Base-by-base conservation (phyloP, 2,329 filamentous ascomycete species). In the Colletotrichum paranaense region DNA sequence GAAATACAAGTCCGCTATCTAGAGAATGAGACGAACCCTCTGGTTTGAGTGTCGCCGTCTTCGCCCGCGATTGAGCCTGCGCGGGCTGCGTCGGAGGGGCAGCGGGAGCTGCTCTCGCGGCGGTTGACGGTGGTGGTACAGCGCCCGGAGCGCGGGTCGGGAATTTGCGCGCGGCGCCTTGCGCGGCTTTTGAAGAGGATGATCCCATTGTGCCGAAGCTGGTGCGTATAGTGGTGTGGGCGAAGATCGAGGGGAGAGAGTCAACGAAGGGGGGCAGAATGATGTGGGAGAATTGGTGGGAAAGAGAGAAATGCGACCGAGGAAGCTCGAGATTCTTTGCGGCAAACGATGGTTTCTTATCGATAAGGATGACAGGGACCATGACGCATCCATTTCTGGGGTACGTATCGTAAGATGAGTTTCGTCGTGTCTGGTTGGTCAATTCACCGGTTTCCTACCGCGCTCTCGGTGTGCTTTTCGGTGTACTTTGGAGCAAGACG, bases 161-260 rank as follows among this genome's bases (percentile, higher is more conserved):
- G 75, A 86, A 88, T 74, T 82, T 86, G 68, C 87, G 84, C 59
- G 81, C 75, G 28, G 81, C 82, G 59, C 81, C 78, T 73, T 82
- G 81, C 14, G 81, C 82, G 19, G 85, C 82, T 77, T 88, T 88
- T 28, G 86, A 88, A 4, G 85, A 81, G 52, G 84, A 82, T 5
- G 86, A 82, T 42, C 86, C 86, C 86, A 88, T 86, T 62, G 19
- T 76, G 32, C 7, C 22, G 9, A 16, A 35, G 26, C 30, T 57
- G 35, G 4, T 32, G 26, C 28, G 14, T 55, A 24, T 56, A 16
- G 49, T 67, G 46, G 35, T 7, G 38, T 19, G 38, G 38, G 7
- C 38, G 7, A n/a, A n/a, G 8, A 19, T 46, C 19, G 42, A n/a
- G 19, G 7, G 42, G 8, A 6, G 12, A 4, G 14, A 26, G 56